Base-by-base conservation (phyloP, 2,329 filamentous ascomycete species). In the Talaromyces marneffei region DNA sequence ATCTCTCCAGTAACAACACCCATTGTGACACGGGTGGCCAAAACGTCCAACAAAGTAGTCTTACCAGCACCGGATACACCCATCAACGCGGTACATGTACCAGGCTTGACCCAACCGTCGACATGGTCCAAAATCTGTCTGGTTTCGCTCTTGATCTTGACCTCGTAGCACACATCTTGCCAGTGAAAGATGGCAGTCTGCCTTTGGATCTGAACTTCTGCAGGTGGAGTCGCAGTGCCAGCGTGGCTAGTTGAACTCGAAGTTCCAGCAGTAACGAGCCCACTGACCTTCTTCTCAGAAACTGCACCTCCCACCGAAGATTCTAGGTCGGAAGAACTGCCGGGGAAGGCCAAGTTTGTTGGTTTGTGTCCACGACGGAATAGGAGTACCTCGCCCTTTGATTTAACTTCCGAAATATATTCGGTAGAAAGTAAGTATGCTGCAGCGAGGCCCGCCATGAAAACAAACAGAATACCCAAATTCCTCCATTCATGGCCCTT, bases 51-150 rank as follows among this genome's bases (percentile, higher is more conserved):
- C 29, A 97, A 83, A 0, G 92, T 96, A 0, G 92, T 97, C 76
- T 97, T 97, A 62, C 92, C 92, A n/a, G 92, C 92, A 66, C 92
- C 92, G 33, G 89, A 92, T 7, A 92, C 90, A 77, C 91, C 83
- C 92, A 96, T 96, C 2, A 96, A 81, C 40, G 91, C 92, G 12
- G 92, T 96, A 59, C 96, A 75, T 16, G 91, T 96, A 63, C 92
- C 92, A 2, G 92, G 92, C 75, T 95, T 94, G 63, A 97, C 91
- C 90, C 91, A 97, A 37, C 92, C 92, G 70, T 95, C 89, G 12
- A 96, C 90, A 64, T 94, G 81, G 68, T 96, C 87, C 62, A 97
- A 79, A 68, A 97, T 89, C 46, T 88, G 85, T 16, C 91, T 84
- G 1, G 82, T 78, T 68, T 93, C 85, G 14, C 81, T 80, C 79